phyloP scores from a whole-genome alignment of 805 yeast species.

The Metschnikowia noctiluminum region DNA sequence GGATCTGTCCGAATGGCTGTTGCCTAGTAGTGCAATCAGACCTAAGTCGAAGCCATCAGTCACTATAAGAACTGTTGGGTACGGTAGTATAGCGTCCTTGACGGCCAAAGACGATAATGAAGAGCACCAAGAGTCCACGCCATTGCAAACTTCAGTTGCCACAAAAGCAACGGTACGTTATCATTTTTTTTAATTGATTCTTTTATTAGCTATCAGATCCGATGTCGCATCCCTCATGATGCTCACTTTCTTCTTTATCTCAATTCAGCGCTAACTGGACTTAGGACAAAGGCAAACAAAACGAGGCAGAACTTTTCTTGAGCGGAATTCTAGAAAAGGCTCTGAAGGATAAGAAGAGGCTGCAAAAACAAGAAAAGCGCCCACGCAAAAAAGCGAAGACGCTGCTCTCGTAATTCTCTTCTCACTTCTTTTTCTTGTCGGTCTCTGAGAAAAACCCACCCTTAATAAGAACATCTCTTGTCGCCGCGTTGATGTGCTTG shows the following conservation, averaged over 20 bases:
- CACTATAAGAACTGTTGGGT: slow-evolving; percentile 36
- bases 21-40: slow-evolving; percentile 29
- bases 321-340: slow-evolving; percentile 12
- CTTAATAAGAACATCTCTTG: slow-evolving; percentile 74
- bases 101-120: slow-evolving; percentile 7
- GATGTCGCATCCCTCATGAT: no score
- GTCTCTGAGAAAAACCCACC: slow-evolving; percentile 47
- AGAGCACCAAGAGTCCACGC: not conserved
- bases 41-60: slow-evolving; percentile 22
- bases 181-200: no score
- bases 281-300: not conserved
- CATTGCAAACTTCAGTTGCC: not conserved
- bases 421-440: slow-evolving; percentile 10
- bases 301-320: slow-evolving; percentile 15
- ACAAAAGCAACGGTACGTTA: slow-evolving; percentile 3
- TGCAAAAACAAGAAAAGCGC: slow-evolving; percentile 1
- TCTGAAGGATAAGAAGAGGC: slow-evolving; percentile 10
- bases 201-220: no score
- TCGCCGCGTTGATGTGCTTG: slow-evolving; percentile 86
- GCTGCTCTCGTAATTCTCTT: slow-evolving; percentile 1
- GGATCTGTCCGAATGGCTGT: slow-evolving; percentile 53
- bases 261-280: not conserved
- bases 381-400: slow-evolving; percentile 9
- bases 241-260: not conserved
- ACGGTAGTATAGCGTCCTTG: slow-evolving; percentile 31